phyloP scores from a whole-genome alignment of 169 alveolate genomes.

The Babesia bovis region DNA sequence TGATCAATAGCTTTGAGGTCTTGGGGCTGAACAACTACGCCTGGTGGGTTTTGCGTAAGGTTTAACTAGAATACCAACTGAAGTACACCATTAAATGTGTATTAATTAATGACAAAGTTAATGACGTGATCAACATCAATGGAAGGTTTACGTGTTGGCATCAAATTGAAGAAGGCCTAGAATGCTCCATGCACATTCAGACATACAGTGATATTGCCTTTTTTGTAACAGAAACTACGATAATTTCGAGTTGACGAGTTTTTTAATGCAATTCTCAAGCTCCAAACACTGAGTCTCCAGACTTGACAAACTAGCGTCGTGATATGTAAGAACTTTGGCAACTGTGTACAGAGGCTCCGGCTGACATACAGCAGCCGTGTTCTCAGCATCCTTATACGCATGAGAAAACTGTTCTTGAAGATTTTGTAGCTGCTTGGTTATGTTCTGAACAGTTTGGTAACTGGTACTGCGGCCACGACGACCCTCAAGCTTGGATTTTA shows the following conservation, averaged over 20 bases:
- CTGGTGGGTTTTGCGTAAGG: too few relatives aligned
- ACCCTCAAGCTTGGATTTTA: slow-evolving; percentile 30
- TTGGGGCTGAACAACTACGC: too few relatives aligned
- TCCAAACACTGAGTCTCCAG: slow-evolving; percentile 61
- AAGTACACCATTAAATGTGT: too few relatives aligned
- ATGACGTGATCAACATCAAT: too few relatives aligned
- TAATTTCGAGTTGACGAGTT: slow-evolving; percentile 1
- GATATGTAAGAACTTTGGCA: slow-evolving; percentile 66
- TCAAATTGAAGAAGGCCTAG: too few relatives aligned
- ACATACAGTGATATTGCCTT: too few relatives aligned
- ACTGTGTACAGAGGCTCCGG: slow-evolving; percentile 67
- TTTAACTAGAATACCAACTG: too few relatives aligned
- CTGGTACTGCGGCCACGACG: slow-evolving; percentile 32
- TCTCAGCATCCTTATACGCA: slow-evolving; percentile 59
- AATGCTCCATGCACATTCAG: too few relatives aligned
- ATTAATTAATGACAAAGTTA: too few relatives aligned
- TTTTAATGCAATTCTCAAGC: slow-evolving; percentile 48
- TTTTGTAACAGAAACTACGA: too few relatives aligned
- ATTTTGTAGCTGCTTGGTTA: slow-evolving; percentile 64
- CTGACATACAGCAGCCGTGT: slow-evolving; percentile 53
- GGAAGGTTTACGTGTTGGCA: too few relatives aligned
- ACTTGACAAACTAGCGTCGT: slow-evolving; percentile 51
- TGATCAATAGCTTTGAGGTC: too few relatives aligned
- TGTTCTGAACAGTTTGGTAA: slow-evolving; percentile 46
- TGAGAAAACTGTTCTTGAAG: slow-evolving; percentile 49